A percentile compares a stretch with the other conserved stretches of the same genome.
phyloP scores from a whole-genome alignment of 306 rosid genomes.

The Cucurbita argyrosperma region DNA sequence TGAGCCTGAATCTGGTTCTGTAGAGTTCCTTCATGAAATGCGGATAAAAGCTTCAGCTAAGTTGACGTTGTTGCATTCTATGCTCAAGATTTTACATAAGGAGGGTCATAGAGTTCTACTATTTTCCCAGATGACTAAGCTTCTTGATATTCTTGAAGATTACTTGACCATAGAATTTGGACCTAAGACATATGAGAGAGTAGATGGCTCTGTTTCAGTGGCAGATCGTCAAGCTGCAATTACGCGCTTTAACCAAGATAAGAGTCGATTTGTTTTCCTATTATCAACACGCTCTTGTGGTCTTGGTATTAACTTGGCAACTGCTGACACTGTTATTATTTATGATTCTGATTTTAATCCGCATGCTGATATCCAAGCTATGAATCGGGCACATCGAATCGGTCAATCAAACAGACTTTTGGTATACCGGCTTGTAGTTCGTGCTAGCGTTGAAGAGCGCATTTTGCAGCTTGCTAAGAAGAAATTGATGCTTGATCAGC shows the following conservation, averaged over 20 bases:
- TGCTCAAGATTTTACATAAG: slow-evolving; percentile 68
- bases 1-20: slow-evolving; percentile 90
- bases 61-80: slow-evolving; percentile 84
- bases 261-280: slow-evolving; percentile 92
- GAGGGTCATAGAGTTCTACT: slow-evolving; percentile 95
- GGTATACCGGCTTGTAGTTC: slow-evolving; percentile 96
- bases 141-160: slow-evolving; percentile 96
- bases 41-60: slow-evolving; percentile 98
- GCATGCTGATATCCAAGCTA: slow-evolving; percentile 99
- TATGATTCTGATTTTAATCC: slow-evolving; percentile 99
- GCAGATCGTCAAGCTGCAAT: slow-evolving; percentile 95
- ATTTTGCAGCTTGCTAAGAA: slow-evolving; percentile 99
- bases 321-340: slow-evolving; percentile 97
- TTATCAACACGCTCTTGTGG: slow-evolving; percentile 98
- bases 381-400: slow-evolving; percentile 99
- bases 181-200: slow-evolving; percentile 93
- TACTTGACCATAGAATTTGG: slow-evolving; percentile 84
- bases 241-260: slow-evolving; percentile 90
- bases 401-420: slow-evolving; percentile 96
- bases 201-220: slow-evolving; percentile 91
- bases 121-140: slow-evolving; percentile 98
- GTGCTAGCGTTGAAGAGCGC: slow-evolving; percentile 99
- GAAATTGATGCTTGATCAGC: slow-evolving; percentile 99
- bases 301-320: slow-evolving; percentile 96
- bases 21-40: slow-evolving; percentile 95